A percentile compares a stretch with the other conserved stretches of the same genome.
These are phyloP conservation scores for Globisporangium perplexum DNA, from an alignment of 352 stramenopile species.

Conservation along the genomic window DNA sequence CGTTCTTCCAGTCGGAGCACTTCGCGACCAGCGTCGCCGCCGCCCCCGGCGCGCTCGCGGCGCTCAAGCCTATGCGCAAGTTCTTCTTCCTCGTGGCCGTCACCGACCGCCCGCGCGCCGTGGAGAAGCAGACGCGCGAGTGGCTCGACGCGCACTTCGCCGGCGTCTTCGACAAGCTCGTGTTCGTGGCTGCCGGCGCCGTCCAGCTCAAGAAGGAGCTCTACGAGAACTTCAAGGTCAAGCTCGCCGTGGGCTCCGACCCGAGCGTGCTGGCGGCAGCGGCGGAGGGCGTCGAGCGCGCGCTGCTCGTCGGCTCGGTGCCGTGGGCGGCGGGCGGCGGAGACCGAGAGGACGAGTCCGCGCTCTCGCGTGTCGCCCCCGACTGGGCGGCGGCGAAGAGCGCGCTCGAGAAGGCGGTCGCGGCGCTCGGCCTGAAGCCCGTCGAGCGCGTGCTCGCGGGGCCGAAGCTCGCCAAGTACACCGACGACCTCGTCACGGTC, in stretches of 20 bases:
- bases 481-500: conserved; percentile 68
- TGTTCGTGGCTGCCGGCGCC: conserved; percentile 52
- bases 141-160: conserved; percentile 61
- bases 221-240: conserved; percentile 57
- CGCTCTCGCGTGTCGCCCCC: not conserved
- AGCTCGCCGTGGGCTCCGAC: conserved; percentile 48
- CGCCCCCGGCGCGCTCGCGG: conserved; percentile 21
- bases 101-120: conserved; percentile 44
- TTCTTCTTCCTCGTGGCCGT: conserved; percentile 59
- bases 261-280: conserved; percentile 18
- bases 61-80: conserved; percentile 53
- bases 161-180: conserved; percentile 69
- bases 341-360: not conserved
- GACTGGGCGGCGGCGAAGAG: conserved; percentile 18
- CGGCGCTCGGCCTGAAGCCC: conserved; percentile 39
- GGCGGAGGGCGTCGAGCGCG: conserved; percentile 21
- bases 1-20: conserved; percentile 49
- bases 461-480: conserved; percentile 57
- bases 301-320: conserved; percentile 43
- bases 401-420: conserved; percentile 31
- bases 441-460: conserved; percentile 36
- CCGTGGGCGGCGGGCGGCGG: conserved; percentile 27
- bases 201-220: conserved; percentile 52
- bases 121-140: conserved; percentile 67
- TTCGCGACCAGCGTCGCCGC: conserved; percentile 33